Evolutionary conservation across 2,329 filamentous ascomycete species (phyloP).

Genomic region (Aspergillus felis): DNA sequence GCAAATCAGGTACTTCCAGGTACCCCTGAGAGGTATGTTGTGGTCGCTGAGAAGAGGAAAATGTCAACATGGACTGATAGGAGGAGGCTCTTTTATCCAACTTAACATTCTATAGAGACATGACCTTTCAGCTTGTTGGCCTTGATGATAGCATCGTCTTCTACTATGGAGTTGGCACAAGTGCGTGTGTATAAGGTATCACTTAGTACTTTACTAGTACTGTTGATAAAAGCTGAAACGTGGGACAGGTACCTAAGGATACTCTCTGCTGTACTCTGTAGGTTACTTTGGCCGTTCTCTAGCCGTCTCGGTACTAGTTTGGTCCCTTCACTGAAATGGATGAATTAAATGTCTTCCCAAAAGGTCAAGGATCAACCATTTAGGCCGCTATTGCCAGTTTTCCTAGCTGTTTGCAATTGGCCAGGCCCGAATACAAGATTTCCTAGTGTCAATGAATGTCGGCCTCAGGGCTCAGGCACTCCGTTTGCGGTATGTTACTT

Average conservation of each 20-base stretch:
- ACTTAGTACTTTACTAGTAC: too few relatives aligned
- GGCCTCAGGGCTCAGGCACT: not conserved
- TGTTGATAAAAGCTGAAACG: too few relatives aligned
- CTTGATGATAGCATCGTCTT: not conserved
- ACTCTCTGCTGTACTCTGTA: too few relatives aligned
- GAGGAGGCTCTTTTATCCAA: too few relatives aligned
- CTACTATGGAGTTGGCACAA: not conserved
- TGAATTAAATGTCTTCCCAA: not conserved
- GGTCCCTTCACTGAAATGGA: not conserved
- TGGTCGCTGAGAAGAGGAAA: not conserved
- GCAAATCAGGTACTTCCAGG: conserved; percentile 2
- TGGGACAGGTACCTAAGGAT: too few relatives aligned
- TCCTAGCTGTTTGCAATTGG: not conserved
- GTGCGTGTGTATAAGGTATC: not conserved
- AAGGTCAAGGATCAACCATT: not conserved
- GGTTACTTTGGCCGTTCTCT: not conserved
- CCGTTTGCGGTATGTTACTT: not conserved
- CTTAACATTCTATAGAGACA: not conserved
- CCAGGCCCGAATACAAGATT: not conserved
- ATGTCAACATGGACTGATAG: conserved; percentile 2
- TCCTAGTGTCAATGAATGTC: not conserved
- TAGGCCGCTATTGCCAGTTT: not conserved
- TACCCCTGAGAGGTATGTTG: not conserved
- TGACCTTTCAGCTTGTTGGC: not conserved
- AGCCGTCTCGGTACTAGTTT: not conserved